Conservation (phyloP, 2,329 filamentous ascomycete species). For the Talaromyces sp. region DNA sequence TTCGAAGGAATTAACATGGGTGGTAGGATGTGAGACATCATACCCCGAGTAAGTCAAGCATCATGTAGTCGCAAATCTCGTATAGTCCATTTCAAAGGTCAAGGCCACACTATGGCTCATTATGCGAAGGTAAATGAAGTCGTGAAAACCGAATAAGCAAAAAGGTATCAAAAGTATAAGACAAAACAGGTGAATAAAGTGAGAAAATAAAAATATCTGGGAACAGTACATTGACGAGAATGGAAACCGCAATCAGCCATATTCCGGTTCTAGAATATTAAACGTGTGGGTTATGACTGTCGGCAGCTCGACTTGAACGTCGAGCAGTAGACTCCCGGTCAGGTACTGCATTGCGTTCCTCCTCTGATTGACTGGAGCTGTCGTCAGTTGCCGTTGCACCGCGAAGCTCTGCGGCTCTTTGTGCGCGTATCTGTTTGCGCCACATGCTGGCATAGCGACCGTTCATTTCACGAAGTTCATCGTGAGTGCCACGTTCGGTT, state of each 20-base stretch:
- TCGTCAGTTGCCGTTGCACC: constrained; percentile 39
- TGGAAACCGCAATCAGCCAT: not conserved
- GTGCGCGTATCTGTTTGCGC: constrained; percentile 80
- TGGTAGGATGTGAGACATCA: not conserved
- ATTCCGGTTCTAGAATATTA: not conserved
- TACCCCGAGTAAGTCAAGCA: not conserved
- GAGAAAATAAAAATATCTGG: not conserved
- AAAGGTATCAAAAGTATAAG: constrained; percentile 10
- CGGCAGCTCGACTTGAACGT: constrained; percentile 19
- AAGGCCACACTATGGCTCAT: constrained; percentile 1
- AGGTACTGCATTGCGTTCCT: constrained; percentile 35
- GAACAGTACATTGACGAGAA: not conserved
- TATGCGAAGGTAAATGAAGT: constrained; percentile 2
- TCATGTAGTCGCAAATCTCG: constrained; percentile 4
- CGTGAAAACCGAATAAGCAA: constrained; percentile 4
- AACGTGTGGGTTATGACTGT: constrained; percentile 13
- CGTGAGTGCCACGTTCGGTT: constrained; percentile 73
- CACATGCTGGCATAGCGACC: constrained; percentile 83
- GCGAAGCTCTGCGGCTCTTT: constrained; percentile 56
- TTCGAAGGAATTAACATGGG: not conserved
- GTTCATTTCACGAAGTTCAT: constrained; percentile 65
- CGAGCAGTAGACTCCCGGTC: constrained; percentile 20
- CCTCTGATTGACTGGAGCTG: constrained; percentile 49
- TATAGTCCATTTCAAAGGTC: constrained; percentile 8
- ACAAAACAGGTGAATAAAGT: not conserved